Percentiles rank a stretch among this genome's conserved stretches.
These are phyloP conservation scores for Dictyophora rubrovolvata DNA, from an alignment of 768 basidiomycete genomes.

Conservation along the genomic window DNA sequence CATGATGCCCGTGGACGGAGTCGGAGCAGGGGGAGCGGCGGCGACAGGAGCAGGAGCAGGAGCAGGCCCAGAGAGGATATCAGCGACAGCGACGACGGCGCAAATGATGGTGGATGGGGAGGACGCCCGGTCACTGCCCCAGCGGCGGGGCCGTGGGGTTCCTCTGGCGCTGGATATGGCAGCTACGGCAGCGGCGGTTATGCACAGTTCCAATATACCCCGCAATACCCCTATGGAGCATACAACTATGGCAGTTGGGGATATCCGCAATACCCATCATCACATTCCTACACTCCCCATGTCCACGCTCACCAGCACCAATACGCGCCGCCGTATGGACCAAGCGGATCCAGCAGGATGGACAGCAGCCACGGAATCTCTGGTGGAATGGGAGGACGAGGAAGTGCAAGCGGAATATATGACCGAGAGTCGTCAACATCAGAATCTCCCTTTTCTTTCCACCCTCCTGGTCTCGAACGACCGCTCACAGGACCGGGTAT, in stretches of 20 bases:
- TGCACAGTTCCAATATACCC: neutral
- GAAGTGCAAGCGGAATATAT: neutral
- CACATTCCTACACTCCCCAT: slow-evolving; percentile 16
- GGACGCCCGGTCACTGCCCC: slow-evolving; percentile 60
- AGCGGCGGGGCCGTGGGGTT: slow-evolving; percentile 44
- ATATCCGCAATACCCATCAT: slow-evolving; percentile 12
- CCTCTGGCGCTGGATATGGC: slow-evolving; percentile 26
- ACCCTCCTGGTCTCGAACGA: slow-evolving; percentile 46
- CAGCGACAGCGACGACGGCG: neutral
- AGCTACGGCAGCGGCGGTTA: neutral
- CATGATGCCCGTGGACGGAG: slow-evolving; percentile 25
- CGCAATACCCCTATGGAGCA: neutral
- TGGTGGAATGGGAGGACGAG: neutral
- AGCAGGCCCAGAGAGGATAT: neutral
- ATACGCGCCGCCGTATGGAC: neutral
- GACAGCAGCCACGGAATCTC: neutral
- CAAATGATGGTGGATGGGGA: neutral
- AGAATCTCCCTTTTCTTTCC: slow-evolving; percentile 66
- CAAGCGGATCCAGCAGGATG: neutral
- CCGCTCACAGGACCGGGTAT: slow-evolving; percentile 27
- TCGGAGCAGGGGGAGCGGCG: slow-evolving; percentile 49
- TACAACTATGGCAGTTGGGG: neutral
- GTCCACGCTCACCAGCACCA: slow-evolving; percentile 28
- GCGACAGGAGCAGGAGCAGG: neutral
- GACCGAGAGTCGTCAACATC: neutral